Evolutionary conservation across 163 green algal species (phyloP), one percentile per base, ranked within the genome.

Genomic region (Chlamydomonas reinhardtii): DNA sequence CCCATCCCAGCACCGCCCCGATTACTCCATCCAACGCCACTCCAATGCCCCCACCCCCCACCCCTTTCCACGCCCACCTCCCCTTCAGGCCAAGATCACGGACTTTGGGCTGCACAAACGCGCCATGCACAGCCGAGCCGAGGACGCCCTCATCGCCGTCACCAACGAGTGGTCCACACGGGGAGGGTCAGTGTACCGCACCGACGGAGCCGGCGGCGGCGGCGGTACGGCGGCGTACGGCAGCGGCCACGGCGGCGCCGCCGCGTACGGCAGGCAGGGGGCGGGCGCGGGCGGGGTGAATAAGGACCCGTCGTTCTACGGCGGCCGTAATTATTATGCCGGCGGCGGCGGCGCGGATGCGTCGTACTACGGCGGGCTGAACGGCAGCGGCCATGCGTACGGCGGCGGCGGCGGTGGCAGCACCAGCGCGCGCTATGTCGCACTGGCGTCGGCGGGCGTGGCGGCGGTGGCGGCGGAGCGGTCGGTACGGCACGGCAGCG

Each of bases 21-120:
- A n/a, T n/a, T n/a, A n/a, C n/a, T n/a, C n/a, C n/a, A n/a, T n/a
- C n/a, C n/a, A n/a, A n/a, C n/a, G n/a, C n/a, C 39, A 48, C 39
- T 5, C 39, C 39, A 5, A 48, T 8, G 9, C 14, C 11, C 48
- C 48, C 12, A 56, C 48, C 48, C 48, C 14, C 14, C 14, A 17
- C 48, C 62, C 20, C 62, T 9, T n/a, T 69, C 8, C 62, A 69
- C 32, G 12, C 27, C 32, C 16, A 32, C 62, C 5, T 17, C 27
- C 5, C 62, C 25, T 25, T 8, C 85, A 91, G 81, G 90, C 88
- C 72, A 95, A 95, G 86, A 88, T 95, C 29, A 91, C 90, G 17
- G 92, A 95, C 76, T 95, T 95, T 82, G 92, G 92, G n/a, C 85
- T 95, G 22, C 91, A 94, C 81, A 95, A 95, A 82, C 91, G 92